Conservation (phyloP, 169 alveolate genomes). For the Eimeria maxima region DNA sequence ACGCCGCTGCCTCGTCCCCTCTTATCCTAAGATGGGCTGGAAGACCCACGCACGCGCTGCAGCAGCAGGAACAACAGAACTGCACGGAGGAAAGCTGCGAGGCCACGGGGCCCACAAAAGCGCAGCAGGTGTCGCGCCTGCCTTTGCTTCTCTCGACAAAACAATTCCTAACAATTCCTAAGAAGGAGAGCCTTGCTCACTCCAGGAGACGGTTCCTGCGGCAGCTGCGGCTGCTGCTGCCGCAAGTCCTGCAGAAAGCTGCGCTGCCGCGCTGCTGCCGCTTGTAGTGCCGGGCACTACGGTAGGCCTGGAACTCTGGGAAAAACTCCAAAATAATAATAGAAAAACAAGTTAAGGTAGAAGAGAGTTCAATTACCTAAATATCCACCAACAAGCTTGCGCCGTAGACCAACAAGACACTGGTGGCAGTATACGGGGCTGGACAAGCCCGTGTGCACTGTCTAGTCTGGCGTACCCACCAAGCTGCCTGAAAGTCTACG, state of each 20-base stretch:
- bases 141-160: not conserved
- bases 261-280: conserved; percentile 42
- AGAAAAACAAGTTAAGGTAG: not conserved
- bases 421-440: not conserved
- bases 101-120: conserved; percentile 3
- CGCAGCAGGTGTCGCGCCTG: conserved; percentile 32
- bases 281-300: conserved; percentile 51
- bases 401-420: conserved; percentile 23
- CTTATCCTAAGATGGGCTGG: not conserved
- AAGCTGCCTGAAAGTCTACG: not conserved
- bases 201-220: conserved; percentile 12
- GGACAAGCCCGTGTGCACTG: conserved; percentile 17
- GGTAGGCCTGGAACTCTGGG: not conserved
- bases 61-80: conserved; percentile 17
- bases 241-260: conserved; percentile 3
- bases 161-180: not conserved
- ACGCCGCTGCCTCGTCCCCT: conserved; percentile 34
- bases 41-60: conserved; percentile 30
- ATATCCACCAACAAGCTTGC: not conserved
- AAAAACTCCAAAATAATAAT: not conserved
- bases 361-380: not conserved
- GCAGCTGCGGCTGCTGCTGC: conserved; percentile 61
- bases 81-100: not conserved
- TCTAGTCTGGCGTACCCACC: not conserved
- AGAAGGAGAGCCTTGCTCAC: not conserved